phyloP scores from a whole-genome alignment of 345 rosid genomes.

The Eucalyptus polyanthemos region DNA sequence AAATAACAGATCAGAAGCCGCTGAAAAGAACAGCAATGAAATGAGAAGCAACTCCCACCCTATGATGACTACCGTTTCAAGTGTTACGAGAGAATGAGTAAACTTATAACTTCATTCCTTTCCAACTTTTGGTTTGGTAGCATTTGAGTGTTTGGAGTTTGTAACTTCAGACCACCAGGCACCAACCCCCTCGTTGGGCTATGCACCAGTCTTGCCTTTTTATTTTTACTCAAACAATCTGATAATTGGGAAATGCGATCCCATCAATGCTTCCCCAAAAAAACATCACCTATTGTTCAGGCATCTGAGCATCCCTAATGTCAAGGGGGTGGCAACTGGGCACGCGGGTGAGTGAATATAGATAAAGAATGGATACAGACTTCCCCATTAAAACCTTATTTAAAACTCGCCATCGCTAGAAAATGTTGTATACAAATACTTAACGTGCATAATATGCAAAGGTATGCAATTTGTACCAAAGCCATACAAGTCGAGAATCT shows the following conservation, averaged over 20 bases:
- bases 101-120: background rate
- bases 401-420: background rate
- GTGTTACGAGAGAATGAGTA: background rate
- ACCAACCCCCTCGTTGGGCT: background rate
- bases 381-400: background rate
- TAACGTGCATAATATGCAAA: background rate
- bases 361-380: background rate
- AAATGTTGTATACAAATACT: background rate
- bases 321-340: background rate
- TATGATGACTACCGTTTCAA: background rate
- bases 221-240: background rate
- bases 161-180: background rate
- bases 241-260: background rate
- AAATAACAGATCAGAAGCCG: background rate
- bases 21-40: background rate
- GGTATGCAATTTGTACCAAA: background rate
- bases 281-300: background rate
- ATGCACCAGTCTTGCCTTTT: background rate
- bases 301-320: background rate
- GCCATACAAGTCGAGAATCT: background rate
- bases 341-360: background rate
- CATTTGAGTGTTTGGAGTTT: background rate
- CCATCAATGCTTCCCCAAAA: background rate
- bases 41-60: background rate
- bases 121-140: background rate